phyloP scores from a whole-genome alignment of 768 basidiomycete genomes.

The Tulasnella sp. region DNA sequence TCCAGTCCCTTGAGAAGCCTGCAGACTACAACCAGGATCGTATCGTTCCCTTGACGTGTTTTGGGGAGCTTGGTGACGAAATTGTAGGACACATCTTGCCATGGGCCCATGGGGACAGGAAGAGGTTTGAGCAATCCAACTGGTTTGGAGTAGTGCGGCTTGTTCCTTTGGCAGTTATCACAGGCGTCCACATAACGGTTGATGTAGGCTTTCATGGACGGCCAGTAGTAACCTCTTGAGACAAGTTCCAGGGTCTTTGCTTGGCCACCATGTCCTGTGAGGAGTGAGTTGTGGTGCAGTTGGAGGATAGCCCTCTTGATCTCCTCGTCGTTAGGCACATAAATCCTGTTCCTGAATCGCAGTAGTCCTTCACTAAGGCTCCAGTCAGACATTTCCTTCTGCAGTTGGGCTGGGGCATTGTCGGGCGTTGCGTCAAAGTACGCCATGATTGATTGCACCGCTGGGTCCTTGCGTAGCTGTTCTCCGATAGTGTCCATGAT shows the following conservation, averaged over 20 bases:
- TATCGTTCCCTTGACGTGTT: no score
- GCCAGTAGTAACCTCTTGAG: conserved; percentile 34
- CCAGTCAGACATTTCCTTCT: neutral
- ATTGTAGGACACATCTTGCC: conserved; percentile 34
- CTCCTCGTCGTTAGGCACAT: conserved; percentile 12
- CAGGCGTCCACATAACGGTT: conserved; percentile 35
- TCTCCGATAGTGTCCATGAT: neutral
- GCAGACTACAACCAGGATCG: neutral
- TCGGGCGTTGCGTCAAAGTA: neutral
- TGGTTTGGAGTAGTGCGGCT: conserved; percentile 22
- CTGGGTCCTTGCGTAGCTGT: no score
- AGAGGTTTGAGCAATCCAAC: conserved; percentile 35
- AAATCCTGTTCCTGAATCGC: neutral
- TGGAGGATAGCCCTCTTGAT: neutral
- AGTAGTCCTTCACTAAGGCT: neutral
- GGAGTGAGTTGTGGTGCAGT: neutral
- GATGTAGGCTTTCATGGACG: conserved; percentile 31
- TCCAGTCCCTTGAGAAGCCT: conserved; percentile 34
- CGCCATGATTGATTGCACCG: no score
- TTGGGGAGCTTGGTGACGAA: no score
- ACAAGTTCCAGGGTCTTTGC: conserved; percentile 32
- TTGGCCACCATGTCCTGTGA: conserved; percentile 28
- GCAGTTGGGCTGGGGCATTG: neutral
- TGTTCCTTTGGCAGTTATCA: conserved; percentile 33
- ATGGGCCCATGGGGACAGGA: conserved; percentile 33